These are phyloP conservation scores for Daldinia loculata DNA, from an alignment of 495 filamentous ascomycete species.

Conservation along the genomic window DNA sequence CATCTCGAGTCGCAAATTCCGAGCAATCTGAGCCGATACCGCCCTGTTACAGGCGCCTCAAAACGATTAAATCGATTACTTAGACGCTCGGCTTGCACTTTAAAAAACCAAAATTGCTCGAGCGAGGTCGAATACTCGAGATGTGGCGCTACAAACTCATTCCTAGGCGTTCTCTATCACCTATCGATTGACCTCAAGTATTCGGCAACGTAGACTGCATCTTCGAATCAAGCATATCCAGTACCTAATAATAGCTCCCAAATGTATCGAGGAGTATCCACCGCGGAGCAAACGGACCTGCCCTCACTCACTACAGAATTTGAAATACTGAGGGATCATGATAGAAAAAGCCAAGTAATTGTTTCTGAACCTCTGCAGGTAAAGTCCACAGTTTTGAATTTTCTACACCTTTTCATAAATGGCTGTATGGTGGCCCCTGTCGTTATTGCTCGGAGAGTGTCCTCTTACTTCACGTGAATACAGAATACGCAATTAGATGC, in stretches of 20 bases:
- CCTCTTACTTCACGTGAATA: background rate
- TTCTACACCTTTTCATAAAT: background rate
- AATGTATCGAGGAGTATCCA: background rate
- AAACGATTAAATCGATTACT: background rate
- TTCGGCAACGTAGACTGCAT: background rate
- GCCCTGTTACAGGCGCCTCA: conserved; percentile 10
- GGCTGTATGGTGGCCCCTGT: background rate
- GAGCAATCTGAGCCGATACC: conserved; percentile 11
- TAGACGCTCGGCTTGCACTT: conserved; percentile 9
- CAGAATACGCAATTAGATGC: background rate
- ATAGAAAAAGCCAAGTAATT: background rate
- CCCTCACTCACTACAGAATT: background rate
- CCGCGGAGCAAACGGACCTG: background rate
- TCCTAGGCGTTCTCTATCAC: background rate
- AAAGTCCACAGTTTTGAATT: background rate
- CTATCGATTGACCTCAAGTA: background rate
- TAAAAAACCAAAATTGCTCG: conserved; percentile 49
- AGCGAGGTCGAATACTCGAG: conserved; percentile 6
- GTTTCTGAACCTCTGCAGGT: background rate
- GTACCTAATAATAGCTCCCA: background rate
- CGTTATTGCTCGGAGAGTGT: background rate
- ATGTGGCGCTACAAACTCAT: background rate
- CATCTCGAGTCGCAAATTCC: conserved; percentile 32
- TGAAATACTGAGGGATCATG: background rate
- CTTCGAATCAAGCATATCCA: background rate